Percentiles rank a stretch among this genome's conserved stretches.
Conservation (phyloP, 2,329 filamentous ascomycete genomes). For the Tolypocladium nubicola region DNA sequence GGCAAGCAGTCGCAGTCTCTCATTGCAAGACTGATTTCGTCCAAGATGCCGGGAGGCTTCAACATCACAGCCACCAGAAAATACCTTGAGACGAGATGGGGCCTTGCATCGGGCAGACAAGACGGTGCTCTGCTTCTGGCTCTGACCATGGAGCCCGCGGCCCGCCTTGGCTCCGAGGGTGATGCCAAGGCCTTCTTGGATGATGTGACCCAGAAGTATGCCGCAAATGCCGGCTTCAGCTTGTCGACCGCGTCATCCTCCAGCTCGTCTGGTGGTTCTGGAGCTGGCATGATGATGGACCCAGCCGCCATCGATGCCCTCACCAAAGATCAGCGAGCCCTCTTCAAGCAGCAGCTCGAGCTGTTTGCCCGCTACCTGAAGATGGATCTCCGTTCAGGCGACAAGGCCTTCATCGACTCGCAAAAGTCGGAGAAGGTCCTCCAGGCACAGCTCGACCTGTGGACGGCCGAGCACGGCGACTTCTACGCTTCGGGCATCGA, state of each 20-base stretch:
- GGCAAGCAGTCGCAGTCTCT: slow-evolving; percentile 93
- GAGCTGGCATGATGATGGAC: slow-evolving; percentile 98
- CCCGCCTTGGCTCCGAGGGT: slow-evolving; percentile 77
- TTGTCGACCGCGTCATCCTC: slow-evolving; percentile 67
- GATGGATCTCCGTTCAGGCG: slow-evolving; percentile 90
- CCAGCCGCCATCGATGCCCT: slow-evolving; percentile 92
- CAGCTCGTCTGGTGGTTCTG: slow-evolving; percentile 59
- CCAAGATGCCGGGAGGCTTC: slow-evolving; percentile 99
- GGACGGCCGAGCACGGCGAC: slow-evolving; percentile 91
- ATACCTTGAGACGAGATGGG: slow-evolving; percentile 91
- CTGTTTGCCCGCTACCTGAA: slow-evolving; percentile 92
- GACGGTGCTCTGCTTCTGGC: slow-evolving; percentile 83
- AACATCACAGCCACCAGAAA: slow-evolving; percentile 95
- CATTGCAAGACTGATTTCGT: slow-evolving; percentile 89
- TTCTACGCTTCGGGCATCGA: slow-evolving; percentile 93
- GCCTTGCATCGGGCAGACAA: slow-evolving; percentile 74
- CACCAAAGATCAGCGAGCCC: slow-evolving; percentile 87
- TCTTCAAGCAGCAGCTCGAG: slow-evolving; percentile 98
- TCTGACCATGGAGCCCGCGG: slow-evolving; percentile 83
- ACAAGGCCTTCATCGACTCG: slow-evolving; percentile 80
- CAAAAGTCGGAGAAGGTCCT: slow-evolving; percentile 80
- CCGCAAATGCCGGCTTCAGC: slow-evolving; percentile 70
- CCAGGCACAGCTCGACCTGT: slow-evolving; percentile 87
- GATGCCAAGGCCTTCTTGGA: slow-evolving; percentile 93
- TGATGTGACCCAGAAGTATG: slow-evolving; percentile 82